Conservation (phyloP, 2,329 filamentous ascomycete species). For the Colletotrichum tropicale region DNA sequence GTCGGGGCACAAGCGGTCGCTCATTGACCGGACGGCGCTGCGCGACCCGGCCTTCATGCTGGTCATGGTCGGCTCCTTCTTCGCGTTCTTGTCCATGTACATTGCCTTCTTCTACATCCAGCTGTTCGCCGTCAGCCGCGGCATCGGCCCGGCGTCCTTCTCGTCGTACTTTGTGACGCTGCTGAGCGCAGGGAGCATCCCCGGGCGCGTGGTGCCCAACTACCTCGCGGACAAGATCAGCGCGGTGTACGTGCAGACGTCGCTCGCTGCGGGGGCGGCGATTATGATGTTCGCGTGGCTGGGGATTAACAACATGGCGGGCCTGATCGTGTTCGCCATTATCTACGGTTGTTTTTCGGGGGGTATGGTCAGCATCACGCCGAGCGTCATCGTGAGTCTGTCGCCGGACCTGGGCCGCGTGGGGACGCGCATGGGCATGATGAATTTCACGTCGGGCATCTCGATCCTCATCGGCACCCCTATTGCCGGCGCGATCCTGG, state of each 20-base stretch:
- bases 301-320: slow-evolving; percentile 36
- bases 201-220: slow-evolving; percentile 49
- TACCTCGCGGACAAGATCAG: slow-evolving; percentile 47
- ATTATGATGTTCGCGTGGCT: slow-evolving; percentile 44
- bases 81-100: slow-evolving; percentile 50
- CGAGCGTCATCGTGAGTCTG: slow-evolving; percentile 41
- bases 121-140: slow-evolving; percentile 44
- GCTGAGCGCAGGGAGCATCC: slow-evolving; percentile 49
- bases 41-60: slow-evolving; percentile 41
- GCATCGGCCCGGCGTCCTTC: slow-evolving; percentile 35
- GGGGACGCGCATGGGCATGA: slow-evolving; percentile 42
- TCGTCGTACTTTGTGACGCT: slow-evolving; percentile 47
- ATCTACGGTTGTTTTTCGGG: slow-evolving; percentile 52
- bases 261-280: slow-evolving; percentile 35
- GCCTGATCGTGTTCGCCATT: slow-evolving; percentile 43
- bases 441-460: slow-evolving; percentile 36
- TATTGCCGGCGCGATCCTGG: slow-evolving; percentile 42
- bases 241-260: slow-evolving; percentile 41
- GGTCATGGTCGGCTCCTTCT: slow-evolving; percentile 39
- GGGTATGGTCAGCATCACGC: slow-evolving; percentile 47
- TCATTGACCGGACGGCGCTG: slow-evolving; percentile 41
- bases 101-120: slow-evolving; percentile 54
- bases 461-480: slow-evolving; percentile 51
- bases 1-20: slow-evolving; percentile 26
- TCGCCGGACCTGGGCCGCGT: slow-evolving; percentile 37